Evolutionary conservation across 495 filamentous ascomycete species (phyloP), one percentile per base, ranked within the genome.

Genomic region (Hypoxylon fuscum): DNA sequence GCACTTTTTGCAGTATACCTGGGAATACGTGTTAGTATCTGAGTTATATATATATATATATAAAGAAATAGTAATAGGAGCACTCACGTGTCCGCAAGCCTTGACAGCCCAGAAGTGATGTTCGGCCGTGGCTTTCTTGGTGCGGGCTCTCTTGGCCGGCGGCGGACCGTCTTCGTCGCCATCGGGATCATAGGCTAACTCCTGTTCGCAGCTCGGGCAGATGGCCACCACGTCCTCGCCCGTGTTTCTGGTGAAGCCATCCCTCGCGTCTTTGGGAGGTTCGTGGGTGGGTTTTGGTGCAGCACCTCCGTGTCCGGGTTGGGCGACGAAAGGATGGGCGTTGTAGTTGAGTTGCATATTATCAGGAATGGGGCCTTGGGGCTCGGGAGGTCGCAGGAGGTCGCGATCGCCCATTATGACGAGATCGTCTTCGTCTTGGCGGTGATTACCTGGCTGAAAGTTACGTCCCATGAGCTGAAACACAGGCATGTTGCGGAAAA

Each of bases 51-150:
- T n/a, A n/a, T n/a, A n/a, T 27, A 27, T 18, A 7, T 9, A 35
- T 14, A 48, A 27, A 22, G 27, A 41, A 27, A 34, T 6, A 40
- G n/a, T n/a, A 40, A 12, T 32, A 32, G 22, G 12, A 37, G 22
- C 15, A 69, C 78, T 70, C 59, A 81, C 79, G 43, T 82, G 79
- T 37, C 79, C 79, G 54, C 79, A 82, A 3, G 71, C 69, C 62
- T 79, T 81, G 23, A 82, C 69, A 0, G 77, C 78, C 78, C 78
- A 82, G 57, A 82, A 81, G 47, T 79, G 72, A 44, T 82, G 78
- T 54, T 80, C 77, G 31, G 76, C 78, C 12, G 65, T 64, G 31
- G 78, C 75, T 59, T 78, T 80, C 48, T 68, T 72, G 3, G 68
- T 72, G 9, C 74, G 65, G 7, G 65, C 44, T 55, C 73, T 79